These are phyloP conservation scores for Ceriops tagal DNA, from an alignment of 345 rosid species.

Conservation along the genomic window DNA sequence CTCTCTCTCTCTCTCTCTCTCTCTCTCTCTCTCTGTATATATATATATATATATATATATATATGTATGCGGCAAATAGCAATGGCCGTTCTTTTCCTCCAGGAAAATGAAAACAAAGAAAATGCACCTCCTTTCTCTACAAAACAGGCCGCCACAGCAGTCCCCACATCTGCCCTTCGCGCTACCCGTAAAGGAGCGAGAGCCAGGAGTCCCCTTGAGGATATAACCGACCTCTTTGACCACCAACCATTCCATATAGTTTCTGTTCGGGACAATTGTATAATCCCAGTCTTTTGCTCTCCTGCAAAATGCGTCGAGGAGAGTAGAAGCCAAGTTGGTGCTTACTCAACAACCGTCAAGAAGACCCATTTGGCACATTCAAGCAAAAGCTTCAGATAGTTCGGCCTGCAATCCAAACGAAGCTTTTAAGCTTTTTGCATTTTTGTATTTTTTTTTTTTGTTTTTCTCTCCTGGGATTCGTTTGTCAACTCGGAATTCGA, in stretches of 20 bases:
- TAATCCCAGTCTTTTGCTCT: neutral
- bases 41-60: neutral
- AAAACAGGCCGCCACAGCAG: neutral
- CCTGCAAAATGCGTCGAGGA: constrained; percentile 13
- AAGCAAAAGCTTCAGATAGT: constrained; percentile 27
- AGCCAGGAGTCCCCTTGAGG: constrained; percentile 32
- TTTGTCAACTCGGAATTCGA: neutral
- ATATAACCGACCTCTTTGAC: constrained; percentile 32
- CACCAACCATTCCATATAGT: neutral
- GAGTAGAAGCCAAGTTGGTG: constrained; percentile 14
- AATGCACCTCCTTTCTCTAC: constrained; percentile 30
- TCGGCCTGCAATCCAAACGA: neutral
- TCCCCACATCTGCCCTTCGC: constrained; percentile 4
- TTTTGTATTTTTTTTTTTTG: no score
- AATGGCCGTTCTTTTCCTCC: constrained; percentile 23
- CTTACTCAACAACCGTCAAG: constrained; percentile 9
- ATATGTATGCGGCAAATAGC: neutral
- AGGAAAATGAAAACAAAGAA: constrained; percentile 29
- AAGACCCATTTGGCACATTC: constrained; percentile 14
- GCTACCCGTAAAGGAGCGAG: constrained; percentile 6
- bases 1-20: neutral
- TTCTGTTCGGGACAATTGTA: constrained; percentile 6
- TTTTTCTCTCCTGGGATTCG: neutral
- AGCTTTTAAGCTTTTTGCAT: neutral
- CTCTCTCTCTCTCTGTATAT: no score